Percentiles rank a stretch among this genome's conserved stretches.
phyloP scores from a whole-genome alignment of 768 basidiomycete genomes.

The Tricholoma terreum region DNA sequence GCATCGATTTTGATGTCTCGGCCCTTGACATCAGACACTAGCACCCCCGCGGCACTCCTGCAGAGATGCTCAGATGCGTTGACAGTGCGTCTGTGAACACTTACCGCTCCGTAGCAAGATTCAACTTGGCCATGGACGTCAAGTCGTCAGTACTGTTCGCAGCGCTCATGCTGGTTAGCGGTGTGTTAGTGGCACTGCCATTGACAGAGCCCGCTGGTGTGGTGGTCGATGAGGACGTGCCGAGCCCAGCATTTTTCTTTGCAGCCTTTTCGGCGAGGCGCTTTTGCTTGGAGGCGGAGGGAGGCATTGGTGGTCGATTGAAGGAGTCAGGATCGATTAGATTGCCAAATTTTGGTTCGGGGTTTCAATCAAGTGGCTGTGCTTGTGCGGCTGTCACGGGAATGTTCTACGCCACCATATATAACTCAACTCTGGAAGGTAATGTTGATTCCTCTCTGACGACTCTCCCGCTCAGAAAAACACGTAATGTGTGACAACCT shows the following conservation, averaged over 20 bases:
- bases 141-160: constrained; percentile 80
- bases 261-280: constrained; percentile 93
- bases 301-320: constrained; percentile 49
- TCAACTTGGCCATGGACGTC: constrained; percentile 83
- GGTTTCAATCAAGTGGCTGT: constrained; percentile 22
- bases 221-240: constrained; percentile 50
- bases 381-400: not conserved
- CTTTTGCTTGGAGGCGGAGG: constrained; percentile 87
- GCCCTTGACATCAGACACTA: constrained; percentile 87
- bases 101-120: constrained; percentile 86
- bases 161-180: constrained; percentile 79
- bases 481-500: no score
- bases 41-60: constrained; percentile 88
- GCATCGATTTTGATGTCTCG: constrained; percentile 98
- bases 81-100: constrained; percentile 13
- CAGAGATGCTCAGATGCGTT: constrained; percentile 3
- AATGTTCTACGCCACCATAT: no score
- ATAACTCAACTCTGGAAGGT: no score
- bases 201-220: constrained; percentile 63
- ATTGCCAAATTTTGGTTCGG: constrained; percentile 28
- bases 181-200: constrained; percentile 67
- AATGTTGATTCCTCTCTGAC: no score
- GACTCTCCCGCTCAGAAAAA: no score
- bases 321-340: constrained; percentile 19
- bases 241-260: constrained; percentile 57